phyloP scores from a whole-genome alignment of 306 rosid genomes.

The barrel medic (Medicago truncatula) region MtrunA17r5.0-ANR NC_053043.1:37097001-37097500 shows the following conservation, averaged over 20 bases:
- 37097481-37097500: conserved; percentile 85
- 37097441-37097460: conserved; percentile 90
- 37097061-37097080: neutral
- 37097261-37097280: neutral
- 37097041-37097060: neutral
- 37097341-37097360: neutral
- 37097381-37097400: neutral
- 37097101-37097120: neutral
- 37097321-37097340: neutral
- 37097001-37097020: neutral
- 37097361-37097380: neutral
- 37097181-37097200: conserved; percentile 5
- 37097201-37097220: neutral
- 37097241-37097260: neutral
- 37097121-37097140: neutral
- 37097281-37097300: neutral
- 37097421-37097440: conserved; percentile 97
- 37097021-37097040: neutral
- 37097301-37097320: neutral
- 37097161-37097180: neutral
- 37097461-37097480: conserved; percentile 97
- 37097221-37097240: neutral
- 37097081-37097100: neutral
- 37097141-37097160: neutral
- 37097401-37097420: conserved; percentile 70